Conservation (phyloP, 73 alveolate species). For the Paraurostyla sp. region DNA sequence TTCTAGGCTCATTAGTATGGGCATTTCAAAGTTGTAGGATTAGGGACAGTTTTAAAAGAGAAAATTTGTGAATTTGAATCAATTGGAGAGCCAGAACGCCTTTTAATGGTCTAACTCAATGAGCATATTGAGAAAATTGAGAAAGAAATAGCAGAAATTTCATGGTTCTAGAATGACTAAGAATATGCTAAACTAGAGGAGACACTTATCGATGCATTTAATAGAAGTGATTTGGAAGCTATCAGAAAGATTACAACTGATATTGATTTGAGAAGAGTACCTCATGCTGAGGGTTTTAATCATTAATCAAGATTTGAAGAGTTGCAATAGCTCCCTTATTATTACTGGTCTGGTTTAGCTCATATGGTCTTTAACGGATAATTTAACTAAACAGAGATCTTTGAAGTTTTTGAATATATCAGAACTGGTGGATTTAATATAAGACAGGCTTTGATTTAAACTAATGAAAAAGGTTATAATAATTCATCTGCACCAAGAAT, state of each 20-base stretch:
- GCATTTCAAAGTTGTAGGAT: no score
- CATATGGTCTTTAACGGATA: background rate
- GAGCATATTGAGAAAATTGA: no score
- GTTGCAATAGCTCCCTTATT: background rate
- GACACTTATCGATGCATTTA: conserved; percentile 12
- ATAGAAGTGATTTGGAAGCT: background rate
- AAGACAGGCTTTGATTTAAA: background rate
- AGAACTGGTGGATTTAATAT: background rate
- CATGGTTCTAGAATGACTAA: no score
- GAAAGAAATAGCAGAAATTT: no score
- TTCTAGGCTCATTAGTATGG: no score
- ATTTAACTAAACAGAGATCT: background rate
- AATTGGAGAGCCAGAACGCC: no score
- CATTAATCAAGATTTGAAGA: background rate
- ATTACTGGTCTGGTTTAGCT: conserved; percentile 6
- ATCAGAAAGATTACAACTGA: background rate
- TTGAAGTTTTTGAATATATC: background rate
- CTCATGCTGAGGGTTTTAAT: background rate
- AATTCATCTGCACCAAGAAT: background rate
- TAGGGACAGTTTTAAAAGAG: no score
- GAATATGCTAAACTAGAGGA: no score
- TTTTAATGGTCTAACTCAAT: no score
- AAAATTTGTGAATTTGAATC: no score
- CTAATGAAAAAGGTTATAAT: background rate
- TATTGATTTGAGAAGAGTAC: background rate